Evolutionary conservation across 1,284 basidiomycete species (phyloP), one percentile per base, ranked within the genome.

Genomic region (Chalciporus piperatoides): DNA sequence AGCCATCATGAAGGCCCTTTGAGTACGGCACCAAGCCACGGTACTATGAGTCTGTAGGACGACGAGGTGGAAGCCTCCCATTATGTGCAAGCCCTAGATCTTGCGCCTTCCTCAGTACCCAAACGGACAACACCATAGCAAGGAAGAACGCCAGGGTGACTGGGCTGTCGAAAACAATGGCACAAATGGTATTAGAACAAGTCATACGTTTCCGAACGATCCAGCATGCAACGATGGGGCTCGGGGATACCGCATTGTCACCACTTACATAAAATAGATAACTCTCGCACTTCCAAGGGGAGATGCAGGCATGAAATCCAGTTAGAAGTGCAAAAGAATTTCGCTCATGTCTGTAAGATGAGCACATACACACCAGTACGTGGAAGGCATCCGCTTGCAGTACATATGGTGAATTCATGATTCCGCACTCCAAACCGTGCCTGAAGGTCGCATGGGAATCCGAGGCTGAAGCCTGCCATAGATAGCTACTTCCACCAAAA

Each of bases 11-110:
- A 10, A 23, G 4, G 3, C 21, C 21, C 21, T 4, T 4, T 23
- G 46, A 8, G 65, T 65, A 14, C 64, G 41, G 32, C 63, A 56
- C n/a, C n/a, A n/a, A n/a, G n/a, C n/a, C n/a, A n/a, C n/a, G 21
- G 19, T 19, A 19, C 19, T 19, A 19, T 2, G 19, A 19, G 19
- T 24, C 32, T 23, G 21, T 21, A 21, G 21, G 21, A 23, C 4
- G 6, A 2, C 25, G 25, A 9, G 25, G 2, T 25, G 25, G 25
- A 25, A 9, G 25, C 25, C 25, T 25, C 21, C 3, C 5, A 4
- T 14, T 14, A 6, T 25, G 17, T 17, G 32, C 44, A 35, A 42
- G 17, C 10, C n/a, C 44, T 15, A 32, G 17, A 23, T 27, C 44
- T 6, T 41, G 19, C 14, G 15, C 10, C 28, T 33, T 32, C 12